These are phyloP conservation scores for Cystofilobasidium ferigula DNA, from an alignment of 768 basidiomycete species.

Conservation along the genomic window DNA sequence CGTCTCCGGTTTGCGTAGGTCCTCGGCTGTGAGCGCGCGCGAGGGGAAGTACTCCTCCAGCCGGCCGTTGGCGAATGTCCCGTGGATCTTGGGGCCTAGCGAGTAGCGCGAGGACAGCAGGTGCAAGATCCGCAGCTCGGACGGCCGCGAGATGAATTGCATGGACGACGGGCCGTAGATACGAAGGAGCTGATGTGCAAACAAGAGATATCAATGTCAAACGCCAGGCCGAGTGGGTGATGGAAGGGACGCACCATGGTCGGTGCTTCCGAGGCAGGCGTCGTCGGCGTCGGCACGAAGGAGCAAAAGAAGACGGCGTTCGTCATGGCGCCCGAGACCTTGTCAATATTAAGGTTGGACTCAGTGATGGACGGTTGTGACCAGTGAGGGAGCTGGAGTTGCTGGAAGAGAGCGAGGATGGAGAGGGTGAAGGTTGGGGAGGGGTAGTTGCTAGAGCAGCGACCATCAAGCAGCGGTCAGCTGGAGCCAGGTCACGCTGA, in stretches of 20 bases:
- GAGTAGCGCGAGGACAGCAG: constrained; percentile 74
- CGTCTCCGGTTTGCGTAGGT: constrained; percentile 62
- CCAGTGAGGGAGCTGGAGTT: constrained; percentile 34
- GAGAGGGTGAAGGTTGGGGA: constrained; percentile 6
- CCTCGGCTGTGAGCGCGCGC: constrained; percentile 60
- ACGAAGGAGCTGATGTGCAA: constrained; percentile 56
- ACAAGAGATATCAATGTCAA: background rate
- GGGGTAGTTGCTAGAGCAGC: constrained; percentile 4
- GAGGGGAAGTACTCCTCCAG: constrained; percentile 93
- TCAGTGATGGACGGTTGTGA: constrained; percentile 32
- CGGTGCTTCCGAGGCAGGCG: constrained; percentile 7
- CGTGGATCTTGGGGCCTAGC: constrained; percentile 83
- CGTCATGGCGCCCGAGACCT: constrained; percentile 82
- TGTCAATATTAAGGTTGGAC: constrained; percentile 50
- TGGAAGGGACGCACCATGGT: constrained; percentile 14
- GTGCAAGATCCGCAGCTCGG: constrained; percentile 79
- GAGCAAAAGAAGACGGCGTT: constrained; percentile 97
- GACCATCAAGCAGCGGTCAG: background rate
- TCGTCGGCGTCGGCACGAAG: constrained; percentile 33
- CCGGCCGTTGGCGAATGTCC: constrained; percentile 90
- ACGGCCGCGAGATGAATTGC: constrained; percentile 71
- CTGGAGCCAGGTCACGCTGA: background rate
- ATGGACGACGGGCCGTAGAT: constrained; percentile 84
- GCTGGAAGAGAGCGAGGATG: constrained; percentile 11
- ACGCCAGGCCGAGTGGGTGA: background rate